Percentiles rank a stretch among this genome's conserved stretches.
phyloP scores from a whole-genome alignment of 2,329 filamentous ascomycete species.

The Cladophialophora chaetospira region DNA sequence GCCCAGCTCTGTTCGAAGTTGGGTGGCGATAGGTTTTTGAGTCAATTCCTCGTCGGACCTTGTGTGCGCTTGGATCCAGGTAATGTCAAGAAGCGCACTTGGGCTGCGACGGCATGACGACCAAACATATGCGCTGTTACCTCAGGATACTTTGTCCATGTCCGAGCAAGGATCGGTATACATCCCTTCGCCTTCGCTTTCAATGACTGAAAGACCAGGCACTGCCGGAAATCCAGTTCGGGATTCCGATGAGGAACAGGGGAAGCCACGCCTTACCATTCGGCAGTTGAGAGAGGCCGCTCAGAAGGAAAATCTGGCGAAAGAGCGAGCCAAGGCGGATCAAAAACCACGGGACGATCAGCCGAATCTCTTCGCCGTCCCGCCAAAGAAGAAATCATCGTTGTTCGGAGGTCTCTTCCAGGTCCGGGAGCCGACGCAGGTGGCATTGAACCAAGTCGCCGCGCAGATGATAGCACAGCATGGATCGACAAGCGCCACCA shows the following conservation, averaged over 20 bases:
- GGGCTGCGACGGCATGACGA: background rate
- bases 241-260: background rate
- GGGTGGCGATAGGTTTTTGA: background rate
- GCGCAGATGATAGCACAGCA: conserved; percentile 39
- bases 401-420: conserved; percentile 50
- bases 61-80: background rate
- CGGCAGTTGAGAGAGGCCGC: conserved; percentile 22
- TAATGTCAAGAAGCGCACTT: background rate
- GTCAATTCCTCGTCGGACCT: background rate
- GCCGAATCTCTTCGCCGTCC: background rate
- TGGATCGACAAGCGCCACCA: conserved; percentile 42
- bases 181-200: background rate
- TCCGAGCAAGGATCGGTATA: too few species aligned
- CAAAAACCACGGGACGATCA: conserved; percentile 1
- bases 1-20: too few species aligned
- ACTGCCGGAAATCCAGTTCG: background rate
- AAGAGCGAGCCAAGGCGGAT: background rate
- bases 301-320: conserved; percentile 10
- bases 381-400: conserved; percentile 39
- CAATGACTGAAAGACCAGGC: background rate
- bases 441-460: conserved; percentile 50
- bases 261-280: conserved; percentile 23
- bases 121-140: background rate
- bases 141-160: too few species aligned
- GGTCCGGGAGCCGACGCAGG: conserved; percentile 52